phyloP scores from a whole-genome alignment of 306 rosid species.

The Glycyrrhiza uralensis region DNA sequence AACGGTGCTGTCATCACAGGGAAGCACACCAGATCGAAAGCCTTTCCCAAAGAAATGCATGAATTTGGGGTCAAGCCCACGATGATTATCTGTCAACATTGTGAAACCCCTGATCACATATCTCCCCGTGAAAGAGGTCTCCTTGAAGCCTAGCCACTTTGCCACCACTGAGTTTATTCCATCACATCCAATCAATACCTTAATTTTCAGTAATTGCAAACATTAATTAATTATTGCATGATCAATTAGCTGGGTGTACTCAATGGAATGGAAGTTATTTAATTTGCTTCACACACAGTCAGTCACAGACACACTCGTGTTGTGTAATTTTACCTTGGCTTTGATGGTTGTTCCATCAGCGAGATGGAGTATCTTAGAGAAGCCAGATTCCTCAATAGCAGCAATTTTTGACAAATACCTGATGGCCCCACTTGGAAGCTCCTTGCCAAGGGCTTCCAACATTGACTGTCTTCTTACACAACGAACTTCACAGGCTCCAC shows the following conservation, averaged over 20 bases:
- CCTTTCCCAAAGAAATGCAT: constrained; percentile 54
- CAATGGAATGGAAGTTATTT: too few relatives aligned
- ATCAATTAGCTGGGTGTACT: too few relatives aligned
- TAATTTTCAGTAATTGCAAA: not conserved
- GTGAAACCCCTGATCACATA: constrained; percentile 47
- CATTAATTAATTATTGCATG: too few relatives aligned
- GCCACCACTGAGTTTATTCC: constrained; percentile 72
- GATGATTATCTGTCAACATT: constrained; percentile 27
- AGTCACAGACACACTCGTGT: too few relatives aligned
- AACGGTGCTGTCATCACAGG: constrained; percentile 40
- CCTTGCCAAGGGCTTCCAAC: constrained; percentile 58
- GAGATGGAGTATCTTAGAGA: constrained; percentile 60
- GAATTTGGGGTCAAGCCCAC: constrained; percentile 36
- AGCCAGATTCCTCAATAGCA: constrained; percentile 52
- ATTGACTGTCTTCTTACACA: constrained; percentile 47
- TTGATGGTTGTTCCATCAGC: constrained; percentile 53
- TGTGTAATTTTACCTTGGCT: constrained; percentile 59
- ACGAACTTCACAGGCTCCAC: constrained; percentile 47
- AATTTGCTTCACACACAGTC: too few relatives aligned
- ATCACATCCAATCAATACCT: constrained; percentile 76
- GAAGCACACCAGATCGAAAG: constrained; percentile 40
- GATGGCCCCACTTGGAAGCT: constrained; percentile 64
- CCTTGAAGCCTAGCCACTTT: constrained; percentile 61
- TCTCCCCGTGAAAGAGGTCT: constrained; percentile 41
- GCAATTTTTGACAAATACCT: constrained; percentile 61